Conservation (phyloP, 1,284 basidiomycete genomes). For the Chiua sp. region DNA sequence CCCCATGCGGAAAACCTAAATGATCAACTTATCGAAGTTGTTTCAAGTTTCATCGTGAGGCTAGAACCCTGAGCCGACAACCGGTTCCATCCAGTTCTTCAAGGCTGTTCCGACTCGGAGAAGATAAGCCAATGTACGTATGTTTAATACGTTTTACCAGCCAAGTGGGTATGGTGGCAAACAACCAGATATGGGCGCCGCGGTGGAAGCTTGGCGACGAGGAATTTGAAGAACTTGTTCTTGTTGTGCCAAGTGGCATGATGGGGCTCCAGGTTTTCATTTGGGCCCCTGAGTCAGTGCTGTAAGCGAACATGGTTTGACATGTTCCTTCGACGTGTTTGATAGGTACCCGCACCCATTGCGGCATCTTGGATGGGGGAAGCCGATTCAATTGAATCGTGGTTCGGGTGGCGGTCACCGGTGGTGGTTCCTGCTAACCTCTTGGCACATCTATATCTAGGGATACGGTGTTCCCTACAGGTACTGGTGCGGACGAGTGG, state of each 20-base stretch:
- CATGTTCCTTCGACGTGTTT: background rate
- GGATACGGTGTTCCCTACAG: background rate
- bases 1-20: constrained; percentile 21
- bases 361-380: background rate
- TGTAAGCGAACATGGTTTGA: background rate
- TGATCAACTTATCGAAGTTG: constrained; percentile 2
- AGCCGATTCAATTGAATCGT: background rate
- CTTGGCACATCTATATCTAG: background rate
- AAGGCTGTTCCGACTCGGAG: background rate
- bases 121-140: background rate
- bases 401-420: background rate
- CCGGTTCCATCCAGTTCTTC: background rate
- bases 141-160: background rate
- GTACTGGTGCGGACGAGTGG: background rate
- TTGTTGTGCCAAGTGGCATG: background rate
- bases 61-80: constrained; percentile 2
- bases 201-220: constrained; percentile 18
- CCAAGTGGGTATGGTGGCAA: background rate
- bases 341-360: background rate
- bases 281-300: constrained; percentile 2
- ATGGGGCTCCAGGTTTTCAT: constrained; percentile 15
- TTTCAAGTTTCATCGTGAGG: constrained; percentile 16
- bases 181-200: background rate
- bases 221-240: background rate
- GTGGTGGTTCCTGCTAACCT: background rate